Base-by-base conservation (phyloP, 192 early-diverging fungal species). In the Dispira simplex region DNA sequence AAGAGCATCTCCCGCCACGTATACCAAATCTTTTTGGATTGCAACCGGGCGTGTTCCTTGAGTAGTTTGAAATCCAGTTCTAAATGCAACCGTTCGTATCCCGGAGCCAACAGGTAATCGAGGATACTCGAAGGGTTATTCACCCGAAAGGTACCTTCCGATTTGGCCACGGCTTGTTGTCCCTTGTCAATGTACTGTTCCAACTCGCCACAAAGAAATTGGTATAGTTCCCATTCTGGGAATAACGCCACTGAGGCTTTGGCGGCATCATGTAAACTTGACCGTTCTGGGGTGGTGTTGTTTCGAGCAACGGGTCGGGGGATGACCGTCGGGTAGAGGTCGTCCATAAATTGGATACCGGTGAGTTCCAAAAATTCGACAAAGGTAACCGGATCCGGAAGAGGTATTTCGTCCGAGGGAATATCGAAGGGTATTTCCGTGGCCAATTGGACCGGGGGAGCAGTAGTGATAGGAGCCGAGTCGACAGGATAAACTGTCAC, bases 1-100 rank as follows among this genome's bases (percentile, higher is more conserved):
- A 56, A 28, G 25, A 25, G 23, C 54, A 56, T 56, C 11, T 14
- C 54, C 13, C 54, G 54, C 54, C 54, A 56, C 20, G 54, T 56
- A 21, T 56, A 56, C 54, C 54, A 56, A 21, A 25, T 56, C 11
- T 25, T 14, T 25, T 56, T 18, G 16, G 54, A 56, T 13, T 56
- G 54, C 12, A 56, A 28, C 18, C 54, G 54, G 54, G 54, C 54
- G 54, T 56, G 54, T 8, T 21, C 28, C 28, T 56, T 56, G 28
- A 56, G 54, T 56, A 21, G 25, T 9, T 56, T 56, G 23, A 56
- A 56, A 56, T 56, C 21, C 14, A 56, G 21, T 21, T 56, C 54
- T 28, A 56, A 28, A 23, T 25, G 25, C 18, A 56, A 28, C 54
- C 25, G 16, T 56, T 56, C 54, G 20, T 21, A 26, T 4, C 23